A percentile compares a stretch with the other conserved stretches of the same genome.
Conservation (phyloP, 2,329 filamentous ascomycete genomes). For the Talaromyces verruculosus region DNA sequence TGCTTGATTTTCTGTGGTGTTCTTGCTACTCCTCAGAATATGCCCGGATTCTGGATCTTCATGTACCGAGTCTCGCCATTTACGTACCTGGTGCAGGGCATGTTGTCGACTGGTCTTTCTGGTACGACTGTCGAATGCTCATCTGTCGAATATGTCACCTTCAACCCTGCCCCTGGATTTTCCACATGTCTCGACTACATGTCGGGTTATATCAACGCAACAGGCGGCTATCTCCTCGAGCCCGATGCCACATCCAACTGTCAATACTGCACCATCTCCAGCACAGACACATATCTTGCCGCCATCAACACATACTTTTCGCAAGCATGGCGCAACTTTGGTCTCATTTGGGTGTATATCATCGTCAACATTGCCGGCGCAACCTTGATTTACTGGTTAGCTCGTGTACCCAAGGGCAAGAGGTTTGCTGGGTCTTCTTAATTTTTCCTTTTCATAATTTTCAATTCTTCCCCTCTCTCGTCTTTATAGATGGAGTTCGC, state of each 20-base stretch:
- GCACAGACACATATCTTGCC: conserved; percentile 55
- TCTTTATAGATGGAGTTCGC: not conserved
- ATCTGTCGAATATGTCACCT: conserved; percentile 34
- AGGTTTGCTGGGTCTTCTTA: conserved; percentile 4
- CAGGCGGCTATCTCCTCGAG: conserved; percentile 55
- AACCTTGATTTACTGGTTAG: conserved; percentile 55
- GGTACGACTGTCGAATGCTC: conserved; percentile 35
- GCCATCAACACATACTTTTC: conserved; percentile 45
- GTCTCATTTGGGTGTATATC: conserved; percentile 55
- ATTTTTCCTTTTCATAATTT: not conserved
- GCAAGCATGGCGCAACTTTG: conserved; percentile 56
- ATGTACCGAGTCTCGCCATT: conserved; percentile 71
- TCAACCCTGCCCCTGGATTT: conserved; percentile 53
- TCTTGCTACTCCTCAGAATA: conserved; percentile 56
- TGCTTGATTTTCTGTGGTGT: conserved; percentile 64
- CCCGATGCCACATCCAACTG: conserved; percentile 59
- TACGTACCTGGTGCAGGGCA: conserved; percentile 57
- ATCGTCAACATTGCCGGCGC: conserved; percentile 54
- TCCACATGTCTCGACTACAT: conserved; percentile 66
- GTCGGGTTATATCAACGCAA: conserved; percentile 53
- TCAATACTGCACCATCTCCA: conserved; percentile 46
- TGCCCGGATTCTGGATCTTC: conserved; percentile 75
- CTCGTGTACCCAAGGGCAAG: conserved; percentile 47
- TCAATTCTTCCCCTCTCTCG: not conserved
- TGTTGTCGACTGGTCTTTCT: conserved; percentile 38